phyloP scores from a whole-genome alignment of 129 eudicot genomes.

The Artemisia annua region DNA sequence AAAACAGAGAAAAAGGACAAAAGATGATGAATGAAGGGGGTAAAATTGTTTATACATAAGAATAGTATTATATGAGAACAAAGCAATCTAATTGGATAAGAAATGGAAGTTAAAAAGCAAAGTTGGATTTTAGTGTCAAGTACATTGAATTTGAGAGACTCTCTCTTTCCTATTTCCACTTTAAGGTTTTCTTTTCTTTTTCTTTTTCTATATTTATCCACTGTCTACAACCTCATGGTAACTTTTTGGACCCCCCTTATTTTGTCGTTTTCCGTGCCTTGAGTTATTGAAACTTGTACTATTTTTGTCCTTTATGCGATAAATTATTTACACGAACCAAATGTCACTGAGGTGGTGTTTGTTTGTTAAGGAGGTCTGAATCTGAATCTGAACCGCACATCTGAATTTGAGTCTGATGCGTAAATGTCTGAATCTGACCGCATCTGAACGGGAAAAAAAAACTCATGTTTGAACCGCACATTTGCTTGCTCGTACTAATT shows the following conservation, averaged over 20 bases:
- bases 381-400: too few species aligned
- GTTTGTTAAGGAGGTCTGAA: too few species aligned
- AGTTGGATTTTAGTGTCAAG: slow-evolving; percentile 36
- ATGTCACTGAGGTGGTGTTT: too few species aligned
- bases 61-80: slow-evolving; percentile 14
- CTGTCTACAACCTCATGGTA: slow-evolving; percentile 3
- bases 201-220: background rate
- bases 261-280: slow-evolving; percentile 24
- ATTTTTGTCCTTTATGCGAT: slow-evolving; percentile 29
- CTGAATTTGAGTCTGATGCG: too few species aligned
- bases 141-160: slow-evolving; percentile 37
- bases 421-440: too few species aligned
- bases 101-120: slow-evolving; percentile 29
- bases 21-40: slow-evolving; percentile 12
- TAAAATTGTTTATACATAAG: slow-evolving; percentile 21
- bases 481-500: too few species aligned
- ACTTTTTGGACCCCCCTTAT: background rate
- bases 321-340: background rate
- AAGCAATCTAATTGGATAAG: slow-evolving; percentile 37
- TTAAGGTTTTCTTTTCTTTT: slow-evolving; percentile 27
- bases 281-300: slow-evolving; percentile 7
- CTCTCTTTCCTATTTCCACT: slow-evolving; percentile 19
- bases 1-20: slow-evolving; percentile 19
- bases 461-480: too few species aligned
- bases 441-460: too few species aligned